Base-by-base conservation (phyloP, 495 filamentous ascomycete species). In the Chaetomium tenue region DNA sequence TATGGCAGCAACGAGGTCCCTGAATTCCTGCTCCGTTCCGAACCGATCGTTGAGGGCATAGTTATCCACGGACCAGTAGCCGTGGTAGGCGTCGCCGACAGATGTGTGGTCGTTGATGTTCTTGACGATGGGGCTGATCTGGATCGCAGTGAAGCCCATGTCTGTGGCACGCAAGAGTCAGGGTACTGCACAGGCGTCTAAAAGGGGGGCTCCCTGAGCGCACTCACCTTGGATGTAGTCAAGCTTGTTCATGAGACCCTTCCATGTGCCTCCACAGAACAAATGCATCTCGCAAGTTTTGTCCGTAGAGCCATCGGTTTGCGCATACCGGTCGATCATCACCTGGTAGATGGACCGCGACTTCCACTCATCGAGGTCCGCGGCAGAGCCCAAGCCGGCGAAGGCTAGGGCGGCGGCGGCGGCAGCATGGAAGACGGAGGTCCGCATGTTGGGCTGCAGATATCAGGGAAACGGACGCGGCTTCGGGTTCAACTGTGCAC, bases 101-200 rank as follows among this genome's bases (percentile, higher is more conserved):
- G 73, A 58, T 5, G 83, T 85, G 15, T 81, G 70, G 2, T 77
- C 75, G 5, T 81, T 70, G 15, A 90, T 68, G 65, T 91, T 85
- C 50, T 79, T 76, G 23, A 88, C 87, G 25, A 93, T 81, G 2
- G 90, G 91, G 5, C 88, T 89, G 66, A 93, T 94, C 88, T 90
- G 92, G 62, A 93, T 81, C 23, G 90, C 89, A 58, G 87, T 88
- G 69, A 94, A 92, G 46, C 91, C 89, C 87, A 93, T 89, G 57
- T 80, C 71, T 91, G 83, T 67, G 90, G 84, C 63, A 30, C 86
- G 6, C 20, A 54, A 54, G 63, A 58, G 68, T 56, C 22, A 52
- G 39, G 18, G 22, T 50, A 2, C n/a, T 20, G 20, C n/a, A 5
- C 18, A 12, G 46, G 6, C 16, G 8, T 23, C 9, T 20, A 12